Base-by-base conservation (phyloP, 192 early-diverging fungal species). In the Coemansia erecta region DNA sequence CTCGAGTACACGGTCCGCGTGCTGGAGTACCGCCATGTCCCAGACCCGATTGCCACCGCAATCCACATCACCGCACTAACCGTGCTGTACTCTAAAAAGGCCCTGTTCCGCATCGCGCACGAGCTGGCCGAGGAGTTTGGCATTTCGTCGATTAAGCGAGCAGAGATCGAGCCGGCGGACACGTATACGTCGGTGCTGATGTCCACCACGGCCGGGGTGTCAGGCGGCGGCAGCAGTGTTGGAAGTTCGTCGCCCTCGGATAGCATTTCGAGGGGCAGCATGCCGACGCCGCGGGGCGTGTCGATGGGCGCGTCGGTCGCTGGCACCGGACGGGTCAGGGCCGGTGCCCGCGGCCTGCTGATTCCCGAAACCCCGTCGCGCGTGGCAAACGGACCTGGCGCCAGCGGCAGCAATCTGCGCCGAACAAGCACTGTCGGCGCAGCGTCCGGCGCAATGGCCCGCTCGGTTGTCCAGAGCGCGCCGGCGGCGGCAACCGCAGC, bases 61-160 rank as follows among this genome's bases (percentile, higher is more conserved):
- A 70, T 79, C 15, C 76, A 79, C 21, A 66, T 79, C 17, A 79
- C 70, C 0, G 66, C 76, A 4, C 50, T 79, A 13, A 70, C 76
- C 0, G 55, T 66, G 17, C 44, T 79, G 15, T 61, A 70, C 15
- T 60, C 70, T 23, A 73, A 62, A 18, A 60, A 70, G 1, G 76
- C 76, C 21, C 50, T 79, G 41, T 79, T 79, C 24, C 60, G 76
- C 3, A 66, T 79, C 13, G 70, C 76, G 0, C 76, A 79, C 49
- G 76, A 79, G 53, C 67, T 79, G 10, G 70, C 78, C 0, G 78
- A 80, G 41, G 78, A 80, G 41, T 80, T 80, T 68, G 78, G 78
- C 8, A 61, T 75, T 22, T 75, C 72, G 3, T 67, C 72, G 28
- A 61, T 80, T 3, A 74, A 75, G 53, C 68, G 78, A 7, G 64